phyloP scores from a whole-genome alignment of 768 basidiomycete species.

The Naganishia friedmannii region DNA sequence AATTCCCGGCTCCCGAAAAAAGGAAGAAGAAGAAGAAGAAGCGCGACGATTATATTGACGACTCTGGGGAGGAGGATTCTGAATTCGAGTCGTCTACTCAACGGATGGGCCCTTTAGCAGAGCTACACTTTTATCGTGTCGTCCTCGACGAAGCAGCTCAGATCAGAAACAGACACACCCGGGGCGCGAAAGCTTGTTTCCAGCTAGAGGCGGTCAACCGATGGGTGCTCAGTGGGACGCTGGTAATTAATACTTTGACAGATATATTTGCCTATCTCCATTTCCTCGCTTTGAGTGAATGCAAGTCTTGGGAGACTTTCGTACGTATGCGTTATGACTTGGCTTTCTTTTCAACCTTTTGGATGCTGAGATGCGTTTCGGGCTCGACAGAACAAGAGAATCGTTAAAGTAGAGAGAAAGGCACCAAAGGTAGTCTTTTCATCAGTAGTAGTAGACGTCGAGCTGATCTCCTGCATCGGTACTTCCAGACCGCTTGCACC shows the following conservation, averaged over 20 bases:
- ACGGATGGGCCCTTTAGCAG: slow-evolving; percentile 63
- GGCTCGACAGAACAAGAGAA: slow-evolving; percentile 45
- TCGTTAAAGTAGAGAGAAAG: slow-evolving; percentile 49
- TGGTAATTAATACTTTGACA: slow-evolving; percentile 62
- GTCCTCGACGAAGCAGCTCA: slow-evolving; percentile 68
- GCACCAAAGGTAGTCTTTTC: slow-evolving; percentile 50
- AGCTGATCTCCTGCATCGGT: not conserved
- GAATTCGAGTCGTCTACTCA: slow-evolving; percentile 32
- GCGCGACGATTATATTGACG: slow-evolving; percentile 32
- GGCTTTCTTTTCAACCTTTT: too few relatives aligned
- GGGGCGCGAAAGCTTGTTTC: slow-evolving; percentile 62
- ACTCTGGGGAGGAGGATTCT: slow-evolving; percentile 34
- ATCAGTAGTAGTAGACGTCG: not conserved
- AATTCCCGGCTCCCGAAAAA: slow-evolving; percentile 45
- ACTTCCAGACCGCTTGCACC: slow-evolving; percentile 54
- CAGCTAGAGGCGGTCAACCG: slow-evolving; percentile 59
- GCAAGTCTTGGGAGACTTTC: slow-evolving; percentile 66
- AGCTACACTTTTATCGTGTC: slow-evolving; percentile 65
- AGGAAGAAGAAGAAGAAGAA: slow-evolving; percentile 56
- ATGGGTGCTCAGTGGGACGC: slow-evolving; percentile 66
- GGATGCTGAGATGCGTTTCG: slow-evolving; percentile 54
- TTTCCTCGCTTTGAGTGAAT: slow-evolving; percentile 51
- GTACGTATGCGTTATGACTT: too few relatives aligned
- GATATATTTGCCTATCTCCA: slow-evolving; percentile 59
- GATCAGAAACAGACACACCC: slow-evolving; percentile 48